A percentile compares a stretch with the other conserved stretches of the same genome.
Evolutionary conservation across 176 grass and related monocot species (phyloP).

Genomic region (Aegilops sharonensis): DNA sequence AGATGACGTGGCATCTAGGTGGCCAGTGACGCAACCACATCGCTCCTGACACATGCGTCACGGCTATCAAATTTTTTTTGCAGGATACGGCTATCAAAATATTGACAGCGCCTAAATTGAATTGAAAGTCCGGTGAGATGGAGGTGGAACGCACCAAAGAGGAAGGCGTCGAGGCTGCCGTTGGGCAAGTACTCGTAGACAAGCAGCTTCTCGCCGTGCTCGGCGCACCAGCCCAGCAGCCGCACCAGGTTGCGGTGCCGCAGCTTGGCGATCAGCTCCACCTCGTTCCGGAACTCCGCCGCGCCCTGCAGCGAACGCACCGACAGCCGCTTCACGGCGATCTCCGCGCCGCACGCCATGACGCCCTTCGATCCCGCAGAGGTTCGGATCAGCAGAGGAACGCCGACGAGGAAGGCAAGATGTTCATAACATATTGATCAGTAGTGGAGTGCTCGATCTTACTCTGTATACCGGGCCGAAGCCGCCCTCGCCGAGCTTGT

Average conservation of each 20-base stretch:
- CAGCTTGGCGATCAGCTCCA: conserved; percentile 92
- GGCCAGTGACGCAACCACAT: neutral
- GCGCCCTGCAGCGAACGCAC: conserved; percentile 64
- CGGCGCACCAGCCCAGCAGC: conserved; percentile 76
- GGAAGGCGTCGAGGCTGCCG: conserved; percentile 75
- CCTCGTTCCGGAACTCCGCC: conserved; percentile 82
- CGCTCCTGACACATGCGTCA: neutral
- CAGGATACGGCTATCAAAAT: too few species aligned
- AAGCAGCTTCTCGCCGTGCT: conserved; percentile 78
- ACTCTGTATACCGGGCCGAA: conserved; percentile 86
- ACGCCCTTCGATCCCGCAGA: conserved; percentile 33
- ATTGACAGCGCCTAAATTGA: neutral
- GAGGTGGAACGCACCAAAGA: conserved; percentile 52
- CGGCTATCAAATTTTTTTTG: too few species aligned
- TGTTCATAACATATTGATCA: too few species aligned
- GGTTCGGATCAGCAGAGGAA: too few species aligned
- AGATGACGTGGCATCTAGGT: too few species aligned
- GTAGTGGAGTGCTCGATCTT: neutral
- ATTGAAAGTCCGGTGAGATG: neutral
- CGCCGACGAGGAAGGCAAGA: too few species aligned
- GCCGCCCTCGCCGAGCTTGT: conserved; percentile 93
- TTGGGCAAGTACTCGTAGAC: conserved; percentile 92
- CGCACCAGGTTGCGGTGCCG: conserved; percentile 94
- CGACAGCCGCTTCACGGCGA: conserved; percentile 86
- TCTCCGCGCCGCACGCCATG: conserved; percentile 50